Evolutionary conservation across 352 stramenopile genomes (phyloP).

Genomic region (Globisporangium carolinianum): DNA sequence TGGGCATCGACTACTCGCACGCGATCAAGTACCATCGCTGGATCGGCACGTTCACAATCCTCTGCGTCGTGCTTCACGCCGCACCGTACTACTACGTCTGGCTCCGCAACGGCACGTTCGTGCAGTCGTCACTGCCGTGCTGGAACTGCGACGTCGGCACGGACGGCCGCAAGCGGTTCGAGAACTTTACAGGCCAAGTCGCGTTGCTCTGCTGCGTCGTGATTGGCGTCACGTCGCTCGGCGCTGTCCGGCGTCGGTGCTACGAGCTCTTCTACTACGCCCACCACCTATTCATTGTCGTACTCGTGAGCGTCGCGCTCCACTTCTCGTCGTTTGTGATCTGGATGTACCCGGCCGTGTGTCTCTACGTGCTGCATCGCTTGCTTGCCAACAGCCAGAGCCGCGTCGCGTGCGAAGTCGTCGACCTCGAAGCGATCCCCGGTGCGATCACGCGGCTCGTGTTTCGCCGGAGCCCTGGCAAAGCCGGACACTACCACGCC

Average conservation of each 20-base stretch:
- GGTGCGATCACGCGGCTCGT: slow-evolving; percentile 79
- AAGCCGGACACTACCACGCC: slow-evolving; percentile 75
- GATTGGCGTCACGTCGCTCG: slow-evolving; percentile 73
- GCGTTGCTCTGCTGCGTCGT: slow-evolving; percentile 60
- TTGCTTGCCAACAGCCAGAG: slow-evolving; percentile 67
- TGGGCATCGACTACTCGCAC: slow-evolving; percentile 84
- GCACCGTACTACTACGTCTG: slow-evolving; percentile 72
- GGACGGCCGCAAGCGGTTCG: slow-evolving; percentile 49
- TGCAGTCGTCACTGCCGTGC: slow-evolving; percentile 54
- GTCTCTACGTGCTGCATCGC: slow-evolving; percentile 77
- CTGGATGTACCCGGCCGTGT: slow-evolving; percentile 78
- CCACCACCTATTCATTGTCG: slow-evolving; percentile 84
- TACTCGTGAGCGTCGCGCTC: slow-evolving; percentile 53
- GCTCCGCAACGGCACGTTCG: slow-evolving; percentile 45
- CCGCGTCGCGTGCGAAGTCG: slow-evolving; percentile 64
- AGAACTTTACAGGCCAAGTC: slow-evolving; percentile 75
- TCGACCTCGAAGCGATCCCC: slow-evolving; percentile 76
- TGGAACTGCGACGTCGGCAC: slow-evolving; percentile 62
- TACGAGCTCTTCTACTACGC: slow-evolving; percentile 88
- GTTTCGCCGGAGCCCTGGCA: slow-evolving; percentile 65
- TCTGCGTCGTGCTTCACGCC: slow-evolving; percentile 53
- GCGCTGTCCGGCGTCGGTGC: slow-evolving; percentile 57
- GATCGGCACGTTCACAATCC: slow-evolving; percentile 71
- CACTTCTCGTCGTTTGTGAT: slow-evolving; percentile 81
- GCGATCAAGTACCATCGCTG: slow-evolving; percentile 85